phyloP scores from a whole-genome alignment of 176 grass and related monocot species.

The Oryza australiensis region DNA sequence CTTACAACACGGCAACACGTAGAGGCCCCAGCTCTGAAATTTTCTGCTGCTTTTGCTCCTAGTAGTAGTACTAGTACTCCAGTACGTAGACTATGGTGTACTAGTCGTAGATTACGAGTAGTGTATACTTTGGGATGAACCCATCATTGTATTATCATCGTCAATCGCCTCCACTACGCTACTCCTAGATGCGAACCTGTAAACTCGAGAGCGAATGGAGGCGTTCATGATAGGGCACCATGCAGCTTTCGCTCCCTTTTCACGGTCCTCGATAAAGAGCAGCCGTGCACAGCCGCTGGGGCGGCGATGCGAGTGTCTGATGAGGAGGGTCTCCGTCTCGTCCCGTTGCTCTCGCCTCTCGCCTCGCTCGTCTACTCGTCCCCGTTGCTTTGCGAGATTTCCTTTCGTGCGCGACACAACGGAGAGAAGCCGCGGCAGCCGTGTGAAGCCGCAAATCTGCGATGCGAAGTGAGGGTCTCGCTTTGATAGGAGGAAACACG shows the following conservation, averaged over 20 bases:
- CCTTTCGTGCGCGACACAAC: no score
- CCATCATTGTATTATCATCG: conserved; percentile 38
- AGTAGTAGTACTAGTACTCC: background rate
- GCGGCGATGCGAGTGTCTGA: background rate
- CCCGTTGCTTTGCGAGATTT: no score
- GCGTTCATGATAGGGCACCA: background rate
- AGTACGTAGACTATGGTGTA: background rate
- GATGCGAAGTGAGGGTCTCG: no score
- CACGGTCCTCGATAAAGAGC: conserved; percentile 42
- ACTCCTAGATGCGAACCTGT: background rate
- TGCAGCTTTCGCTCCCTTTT: background rate
- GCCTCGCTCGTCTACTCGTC: no score
- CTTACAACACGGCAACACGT: background rate
- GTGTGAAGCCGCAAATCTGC: no score
- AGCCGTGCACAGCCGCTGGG: background rate
- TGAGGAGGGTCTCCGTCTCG: conserved; percentile 10
- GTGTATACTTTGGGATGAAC: background rate
- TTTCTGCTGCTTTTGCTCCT: background rate
- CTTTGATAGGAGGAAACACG: no score
- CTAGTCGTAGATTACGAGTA: background rate
- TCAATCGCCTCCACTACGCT: background rate
- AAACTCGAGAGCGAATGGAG: background rate
- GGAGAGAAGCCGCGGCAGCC: no score
- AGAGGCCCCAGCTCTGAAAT: background rate
- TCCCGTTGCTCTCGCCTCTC: background rate